phyloP scores from a whole-genome alignment of 1,139 yeast genomes.

The Suhomyces bolitotheri region DNA sequence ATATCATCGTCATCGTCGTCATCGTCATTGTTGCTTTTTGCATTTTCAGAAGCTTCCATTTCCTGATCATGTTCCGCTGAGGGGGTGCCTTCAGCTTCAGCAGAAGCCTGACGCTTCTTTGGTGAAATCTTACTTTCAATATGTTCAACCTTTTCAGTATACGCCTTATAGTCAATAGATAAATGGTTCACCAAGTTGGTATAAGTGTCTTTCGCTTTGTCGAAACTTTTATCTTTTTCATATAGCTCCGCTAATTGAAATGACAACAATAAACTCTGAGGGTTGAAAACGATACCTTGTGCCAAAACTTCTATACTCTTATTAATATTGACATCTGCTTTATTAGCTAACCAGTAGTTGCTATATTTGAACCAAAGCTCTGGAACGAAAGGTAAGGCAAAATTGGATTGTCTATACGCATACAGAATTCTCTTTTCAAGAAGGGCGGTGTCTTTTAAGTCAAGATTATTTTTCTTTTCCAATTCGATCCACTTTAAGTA shows the following conservation, averaged over 20 bases:
- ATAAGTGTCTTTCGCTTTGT: slow-evolving; percentile 55
- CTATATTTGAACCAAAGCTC: slow-evolving; percentile 80
- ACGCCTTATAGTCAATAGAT: slow-evolving; percentile 30
- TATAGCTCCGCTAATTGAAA: slow-evolving; percentile 69
- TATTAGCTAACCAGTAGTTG: slow-evolving; percentile 31
- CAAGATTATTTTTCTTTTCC: slow-evolving; percentile 73
- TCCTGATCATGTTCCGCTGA: slow-evolving; percentile 4
- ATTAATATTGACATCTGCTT: slow-evolving; percentile 38
- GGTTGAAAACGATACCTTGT: slow-evolving; percentile 65
- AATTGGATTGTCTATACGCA: slow-evolving; percentile 71
- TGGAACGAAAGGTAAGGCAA: slow-evolving; percentile 69
- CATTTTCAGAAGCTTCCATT: slow-evolving; percentile 3
- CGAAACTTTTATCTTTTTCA: slow-evolving; percentile 58
- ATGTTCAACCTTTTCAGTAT: slow-evolving; percentile 26
- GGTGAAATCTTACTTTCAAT: slow-evolving; percentile 21
- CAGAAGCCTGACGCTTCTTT: slow-evolving; percentile 13
- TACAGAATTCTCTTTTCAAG: slow-evolving; percentile 65
- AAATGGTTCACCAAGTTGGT: slow-evolving; percentile 48
- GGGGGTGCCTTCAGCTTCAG: slow-evolving; percentile 17
- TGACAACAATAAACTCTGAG: slow-evolving; percentile 66
- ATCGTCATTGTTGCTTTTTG: slow-evolving; percentile 18
- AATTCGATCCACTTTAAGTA: slow-evolving; percentile 82
- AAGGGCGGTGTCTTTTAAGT: slow-evolving; percentile 49
- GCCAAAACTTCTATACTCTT: slow-evolving; percentile 45
- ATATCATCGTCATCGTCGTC: slow-evolving; percentile 18